Conservation (phyloP, 148 eudicot species). For the Chenopodium berlandieri region DNA sequence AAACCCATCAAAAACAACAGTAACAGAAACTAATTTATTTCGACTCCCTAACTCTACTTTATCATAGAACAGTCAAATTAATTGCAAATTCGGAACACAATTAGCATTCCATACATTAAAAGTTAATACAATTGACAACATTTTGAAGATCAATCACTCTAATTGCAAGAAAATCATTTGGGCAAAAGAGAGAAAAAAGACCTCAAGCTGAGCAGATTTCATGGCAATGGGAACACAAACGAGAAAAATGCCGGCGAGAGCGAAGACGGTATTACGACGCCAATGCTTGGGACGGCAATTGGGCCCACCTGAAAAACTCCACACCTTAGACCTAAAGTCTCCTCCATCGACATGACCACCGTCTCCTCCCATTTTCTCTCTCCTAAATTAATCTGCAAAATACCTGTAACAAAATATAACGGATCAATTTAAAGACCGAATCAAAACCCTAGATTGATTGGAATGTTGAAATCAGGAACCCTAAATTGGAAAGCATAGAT, state of each 20-base stretch:
- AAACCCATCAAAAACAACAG: background rate
- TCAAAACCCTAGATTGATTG: slow-evolving; percentile 21
- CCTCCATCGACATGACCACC: slow-evolving; percentile 50
- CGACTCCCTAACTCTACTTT: background rate
- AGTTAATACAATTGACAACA: background rate
- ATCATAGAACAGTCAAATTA: background rate
- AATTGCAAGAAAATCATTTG: background rate
- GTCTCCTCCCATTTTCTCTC: slow-evolving; percentile 51
- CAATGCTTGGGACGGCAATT: slow-evolving; percentile 82
- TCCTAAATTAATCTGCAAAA: slow-evolving; percentile 14
- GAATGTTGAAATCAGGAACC: slow-evolving; percentile 15
- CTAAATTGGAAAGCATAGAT: slow-evolving; percentile 8
- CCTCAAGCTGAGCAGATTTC: slow-evolving; percentile 92
- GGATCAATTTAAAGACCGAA: background rate
- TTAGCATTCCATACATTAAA: background rate
- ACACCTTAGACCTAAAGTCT: slow-evolving; percentile 81
- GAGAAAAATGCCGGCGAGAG: slow-evolving; percentile 71
- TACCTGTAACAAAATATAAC: background rate
- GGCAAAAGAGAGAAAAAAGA: background rate
- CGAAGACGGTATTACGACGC: slow-evolving; percentile 92
- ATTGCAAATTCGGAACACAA: background rate
- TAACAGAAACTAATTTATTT: no score
- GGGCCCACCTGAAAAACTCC: slow-evolving; percentile 93
- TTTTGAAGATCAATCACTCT: background rate
- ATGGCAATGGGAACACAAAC: slow-evolving; percentile 86